phyloP scores from a whole-genome alignment of 768 basidiomycete species.

The Leccinum subgranulosum region DNA sequence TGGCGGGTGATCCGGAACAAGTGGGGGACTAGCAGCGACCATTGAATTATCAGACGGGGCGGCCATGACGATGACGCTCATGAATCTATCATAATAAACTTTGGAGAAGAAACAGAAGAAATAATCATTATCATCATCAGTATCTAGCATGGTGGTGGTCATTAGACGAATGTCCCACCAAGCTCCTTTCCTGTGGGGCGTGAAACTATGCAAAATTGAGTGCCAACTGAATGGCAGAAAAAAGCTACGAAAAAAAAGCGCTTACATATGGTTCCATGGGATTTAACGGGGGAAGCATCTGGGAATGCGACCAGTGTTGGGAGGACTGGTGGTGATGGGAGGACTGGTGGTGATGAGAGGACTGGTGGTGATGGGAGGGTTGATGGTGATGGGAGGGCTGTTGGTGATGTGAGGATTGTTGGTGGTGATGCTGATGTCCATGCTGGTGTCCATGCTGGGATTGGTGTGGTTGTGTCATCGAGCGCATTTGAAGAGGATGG shows the following conservation, averaged over 20 bases:
- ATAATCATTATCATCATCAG: conserved; percentile 44
- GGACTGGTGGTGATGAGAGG: background rate
- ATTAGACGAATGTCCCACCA: conserved; percentile 48
- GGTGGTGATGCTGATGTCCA: background rate
- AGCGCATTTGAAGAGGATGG: conserved; percentile 44
- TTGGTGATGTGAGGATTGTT: background rate
- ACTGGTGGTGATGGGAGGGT: background rate
- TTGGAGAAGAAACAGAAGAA: conserved; percentile 28
- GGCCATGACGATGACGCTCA: conserved; percentile 47
- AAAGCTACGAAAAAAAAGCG: conserved; percentile 4
- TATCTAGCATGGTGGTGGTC: conserved; percentile 49
- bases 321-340: conserved; percentile 22
- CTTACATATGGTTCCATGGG: conserved; percentile 67
- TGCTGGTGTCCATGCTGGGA: conserved; percentile 3
- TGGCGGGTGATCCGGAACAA: conserved; percentile 39
- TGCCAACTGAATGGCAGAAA: conserved; percentile 1
- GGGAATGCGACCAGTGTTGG: conserved; percentile 53
- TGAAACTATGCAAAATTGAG: conserved; percentile 22
- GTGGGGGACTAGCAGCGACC: conserved; percentile 39
- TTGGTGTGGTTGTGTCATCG: conserved; percentile 46
- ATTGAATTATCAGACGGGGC: conserved; percentile 43
- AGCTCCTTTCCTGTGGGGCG: conserved; percentile 44
- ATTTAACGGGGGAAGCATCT: conserved; percentile 44
- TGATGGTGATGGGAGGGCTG: conserved; percentile 19
- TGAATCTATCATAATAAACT: conserved; percentile 43